Conservation (phyloP, 192 early-diverging fungal genomes). For the Backusella tuberculispora region DNA sequence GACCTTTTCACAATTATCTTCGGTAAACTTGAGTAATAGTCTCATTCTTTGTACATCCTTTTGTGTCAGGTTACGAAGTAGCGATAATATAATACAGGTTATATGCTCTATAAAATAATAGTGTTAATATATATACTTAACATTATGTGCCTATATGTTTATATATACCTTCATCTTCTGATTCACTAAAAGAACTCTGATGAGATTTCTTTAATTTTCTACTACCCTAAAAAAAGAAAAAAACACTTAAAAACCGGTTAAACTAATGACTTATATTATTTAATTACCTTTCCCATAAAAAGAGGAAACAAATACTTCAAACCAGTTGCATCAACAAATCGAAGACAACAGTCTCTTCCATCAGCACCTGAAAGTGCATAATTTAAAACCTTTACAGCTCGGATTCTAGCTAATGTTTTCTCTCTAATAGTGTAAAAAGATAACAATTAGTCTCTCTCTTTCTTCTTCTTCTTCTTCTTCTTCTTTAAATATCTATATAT, state of each 20-base stretch:
- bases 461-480: background rate
- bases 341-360: constrained; percentile 56
- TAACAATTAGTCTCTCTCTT: background rate
- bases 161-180: constrained; percentile 73
- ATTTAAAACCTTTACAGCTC: constrained; percentile 87
- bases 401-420: constrained; percentile 76
- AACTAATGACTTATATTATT: background rate
- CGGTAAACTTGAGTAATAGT: constrained; percentile 82
- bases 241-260: background rate
- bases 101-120: constrained; percentile 69
- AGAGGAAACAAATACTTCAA: constrained; percentile 85
- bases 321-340: constrained; percentile 83
- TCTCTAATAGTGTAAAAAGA: constrained; percentile 51
- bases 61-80: constrained; percentile 69
- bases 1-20: constrained; percentile 80
- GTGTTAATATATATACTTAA: background rate
- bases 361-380: constrained; percentile 67
- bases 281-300: constrained; percentile 75
- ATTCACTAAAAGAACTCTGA: constrained; percentile 68
- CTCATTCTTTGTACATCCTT: constrained; percentile 67
- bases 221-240: constrained; percentile 52
- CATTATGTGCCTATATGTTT: background rate
- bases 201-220: constrained; percentile 81
- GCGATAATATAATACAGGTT: constrained; percentile 78
- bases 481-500: background rate